phyloP scores from a whole-genome alignment of 208 protist species.

The Trypanosomatidae sp. region DNA sequence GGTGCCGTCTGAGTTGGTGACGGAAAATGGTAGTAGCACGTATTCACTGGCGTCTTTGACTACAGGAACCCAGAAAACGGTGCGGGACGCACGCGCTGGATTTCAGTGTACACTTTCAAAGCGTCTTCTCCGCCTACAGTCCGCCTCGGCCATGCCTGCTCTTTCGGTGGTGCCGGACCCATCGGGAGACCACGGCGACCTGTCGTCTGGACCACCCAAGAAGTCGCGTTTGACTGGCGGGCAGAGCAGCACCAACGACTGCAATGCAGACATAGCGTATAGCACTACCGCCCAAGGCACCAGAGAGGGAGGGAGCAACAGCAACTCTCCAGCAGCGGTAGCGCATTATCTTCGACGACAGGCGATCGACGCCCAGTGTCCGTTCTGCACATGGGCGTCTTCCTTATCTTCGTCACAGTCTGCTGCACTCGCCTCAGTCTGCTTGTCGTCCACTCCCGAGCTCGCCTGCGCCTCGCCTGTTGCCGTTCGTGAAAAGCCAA shows the following conservation, averaged over 20 bases:
- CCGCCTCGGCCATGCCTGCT: background rate
- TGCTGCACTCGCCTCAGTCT: background rate
- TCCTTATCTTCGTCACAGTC: conserved; percentile 6
- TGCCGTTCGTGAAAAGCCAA: background rate
- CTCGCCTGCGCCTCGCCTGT: background rate
- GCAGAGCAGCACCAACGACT: background rate
- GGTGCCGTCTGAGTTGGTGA: background rate
- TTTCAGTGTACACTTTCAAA: conserved; percentile 26
- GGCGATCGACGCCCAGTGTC: background rate
- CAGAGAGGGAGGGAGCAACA: background rate
- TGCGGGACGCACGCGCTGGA: background rate
- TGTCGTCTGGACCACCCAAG: background rate
- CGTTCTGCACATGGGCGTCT: background rate
- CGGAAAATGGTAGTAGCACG: background rate
- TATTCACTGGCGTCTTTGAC: background rate
- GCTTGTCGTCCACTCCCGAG: background rate
- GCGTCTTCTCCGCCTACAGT: conserved; percentile 4
- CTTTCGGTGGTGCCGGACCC: background rate
- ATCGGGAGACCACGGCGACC: background rate
- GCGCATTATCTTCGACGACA: background rate
- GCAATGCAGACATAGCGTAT: too few relatives aligned
- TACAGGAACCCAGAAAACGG: background rate
- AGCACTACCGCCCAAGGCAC: background rate
- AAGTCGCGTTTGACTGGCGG: background rate
- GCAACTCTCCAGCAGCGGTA: background rate